Evolutionary conservation across 208 protist genomes (phyloP).

Genomic region (Trypanosoma mega): DNA sequence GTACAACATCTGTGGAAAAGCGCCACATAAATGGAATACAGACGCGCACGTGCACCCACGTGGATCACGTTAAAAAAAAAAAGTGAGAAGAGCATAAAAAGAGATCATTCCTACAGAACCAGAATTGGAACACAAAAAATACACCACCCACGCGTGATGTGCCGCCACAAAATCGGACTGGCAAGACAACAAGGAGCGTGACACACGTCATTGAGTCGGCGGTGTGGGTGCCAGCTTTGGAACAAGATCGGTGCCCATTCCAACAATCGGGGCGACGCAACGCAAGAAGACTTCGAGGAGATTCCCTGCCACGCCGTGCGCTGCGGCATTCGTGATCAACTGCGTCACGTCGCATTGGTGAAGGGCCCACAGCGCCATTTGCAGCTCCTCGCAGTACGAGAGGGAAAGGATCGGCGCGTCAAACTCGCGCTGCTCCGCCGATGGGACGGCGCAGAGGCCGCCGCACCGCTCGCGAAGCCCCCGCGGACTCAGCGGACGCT

Average conservation of each 20-base stretch:
- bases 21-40: too few species aligned
- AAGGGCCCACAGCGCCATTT: slow-evolving; percentile 44
- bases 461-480: slow-evolving; percentile 27
- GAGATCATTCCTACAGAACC: too few species aligned
- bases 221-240: neutral
- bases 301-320: slow-evolving; percentile 27
- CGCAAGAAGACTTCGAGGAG: slow-evolving; percentile 43
- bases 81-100: too few species aligned
- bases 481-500: slow-evolving; percentile 12
- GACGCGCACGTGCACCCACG: too few species aligned
- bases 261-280: slow-evolving; percentile 31
- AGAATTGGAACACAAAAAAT: too few species aligned
- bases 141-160: too few species aligned
- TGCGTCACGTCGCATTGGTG: slow-evolving; percentile 60
- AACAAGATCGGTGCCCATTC: slow-evolving; percentile 20
- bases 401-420: slow-evolving; percentile 24
- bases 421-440: slow-evolving; percentile 2
- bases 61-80: too few species aligned
- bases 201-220: too few species aligned
- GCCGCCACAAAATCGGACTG: too few species aligned
- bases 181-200: too few species aligned
- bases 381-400: slow-evolving; percentile 45
- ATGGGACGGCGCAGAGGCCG: slow-evolving; percentile 18
- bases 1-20: too few species aligned
- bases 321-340: slow-evolving; percentile 24